A percentile compares a stretch with the other conserved stretches of the same genome.
phyloP scores from a whole-genome alignment of 129 eudicot genomes.

The Lactuca saligna region DNA sequence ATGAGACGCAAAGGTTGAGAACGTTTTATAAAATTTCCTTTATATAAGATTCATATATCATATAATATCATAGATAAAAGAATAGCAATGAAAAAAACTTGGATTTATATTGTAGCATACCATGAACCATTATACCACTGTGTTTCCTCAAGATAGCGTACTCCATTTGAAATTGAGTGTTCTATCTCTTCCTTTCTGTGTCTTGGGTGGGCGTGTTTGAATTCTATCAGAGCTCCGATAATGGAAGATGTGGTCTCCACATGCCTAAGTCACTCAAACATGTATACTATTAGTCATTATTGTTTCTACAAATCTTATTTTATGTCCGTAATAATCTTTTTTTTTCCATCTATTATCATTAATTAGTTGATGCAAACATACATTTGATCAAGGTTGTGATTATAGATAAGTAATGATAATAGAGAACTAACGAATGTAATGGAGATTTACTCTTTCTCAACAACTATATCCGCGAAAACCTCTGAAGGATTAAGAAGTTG shows the following conservation, averaged over 20 bases:
- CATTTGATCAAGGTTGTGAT: background rate
- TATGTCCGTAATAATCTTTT: background rate
- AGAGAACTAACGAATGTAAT: background rate
- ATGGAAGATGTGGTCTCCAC: slow-evolving; percentile 58
- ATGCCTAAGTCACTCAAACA: slow-evolving; percentile 39
- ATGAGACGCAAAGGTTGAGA: too few relatives aligned
- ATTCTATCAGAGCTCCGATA: slow-evolving; percentile 46
- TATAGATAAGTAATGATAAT: background rate
- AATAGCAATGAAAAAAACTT: background rate
- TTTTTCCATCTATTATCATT: background rate
- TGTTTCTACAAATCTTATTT: background rate
- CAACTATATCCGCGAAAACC: slow-evolving; percentile 61
- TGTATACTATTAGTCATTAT: background rate
- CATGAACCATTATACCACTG: slow-evolving; percentile 69
- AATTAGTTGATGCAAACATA: background rate
- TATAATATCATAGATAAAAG: too few relatives aligned
- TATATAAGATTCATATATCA: background rate
- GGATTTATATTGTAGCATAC: slow-evolving; percentile 29
- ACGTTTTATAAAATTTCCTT: background rate
- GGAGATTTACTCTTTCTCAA: slow-evolving; percentile 58
- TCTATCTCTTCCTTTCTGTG: slow-evolving; percentile 50
- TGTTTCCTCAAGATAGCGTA: slow-evolving; percentile 47
- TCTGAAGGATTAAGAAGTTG: slow-evolving; percentile 70
- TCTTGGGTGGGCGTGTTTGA: slow-evolving; percentile 43
- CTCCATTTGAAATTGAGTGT: slow-evolving; percentile 39